These are phyloP conservation scores for Scalesia atractyloides DNA, from an alignment of 129 eudicot species.

Conservation along the genomic window DNA sequence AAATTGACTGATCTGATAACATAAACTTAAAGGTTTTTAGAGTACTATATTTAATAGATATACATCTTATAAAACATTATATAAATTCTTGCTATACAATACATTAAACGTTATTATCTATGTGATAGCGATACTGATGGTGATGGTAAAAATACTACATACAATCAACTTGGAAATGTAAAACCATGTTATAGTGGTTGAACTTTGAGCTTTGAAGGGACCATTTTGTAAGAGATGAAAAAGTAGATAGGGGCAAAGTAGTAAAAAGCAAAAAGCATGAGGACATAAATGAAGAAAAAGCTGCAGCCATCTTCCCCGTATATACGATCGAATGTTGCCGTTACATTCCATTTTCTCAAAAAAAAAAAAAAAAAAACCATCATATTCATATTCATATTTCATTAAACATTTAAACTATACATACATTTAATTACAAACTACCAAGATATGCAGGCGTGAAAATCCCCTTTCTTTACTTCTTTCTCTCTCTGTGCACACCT, in stretches of 20 bases:
- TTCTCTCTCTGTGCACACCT: constrained; percentile 29
- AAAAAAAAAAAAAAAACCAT: neutral
- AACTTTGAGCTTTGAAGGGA: neutral
- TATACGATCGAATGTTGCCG: constrained; percentile 50
- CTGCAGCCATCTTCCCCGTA: constrained; percentile 37
- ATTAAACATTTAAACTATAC: too few relatives aligned
- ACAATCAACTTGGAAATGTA: constrained; percentile 2
- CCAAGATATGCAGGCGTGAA: constrained; percentile 35
- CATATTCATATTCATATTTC: too few relatives aligned
- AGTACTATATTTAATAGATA: too few relatives aligned
- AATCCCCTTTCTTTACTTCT: constrained; percentile 27
- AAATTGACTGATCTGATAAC: too few relatives aligned
- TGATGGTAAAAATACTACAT: neutral
- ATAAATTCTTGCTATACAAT: too few relatives aligned
- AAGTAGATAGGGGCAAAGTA: constrained; percentile 24
- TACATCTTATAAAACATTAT: too few relatives aligned
- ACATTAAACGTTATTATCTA: neutral
- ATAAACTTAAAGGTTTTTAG: too few relatives aligned
- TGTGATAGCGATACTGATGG: neutral
- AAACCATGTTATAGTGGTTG: too few relatives aligned
- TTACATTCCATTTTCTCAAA: constrained; percentile 38
- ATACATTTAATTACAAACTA: neutral
- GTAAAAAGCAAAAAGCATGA: constrained; percentile 23
- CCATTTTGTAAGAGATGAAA: neutral
- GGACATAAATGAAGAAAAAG: constrained; percentile 33